phyloP scores from a whole-genome alignment of 2,329 filamentous ascomycete genomes.

The Microcyclospora pomicola region DNA sequence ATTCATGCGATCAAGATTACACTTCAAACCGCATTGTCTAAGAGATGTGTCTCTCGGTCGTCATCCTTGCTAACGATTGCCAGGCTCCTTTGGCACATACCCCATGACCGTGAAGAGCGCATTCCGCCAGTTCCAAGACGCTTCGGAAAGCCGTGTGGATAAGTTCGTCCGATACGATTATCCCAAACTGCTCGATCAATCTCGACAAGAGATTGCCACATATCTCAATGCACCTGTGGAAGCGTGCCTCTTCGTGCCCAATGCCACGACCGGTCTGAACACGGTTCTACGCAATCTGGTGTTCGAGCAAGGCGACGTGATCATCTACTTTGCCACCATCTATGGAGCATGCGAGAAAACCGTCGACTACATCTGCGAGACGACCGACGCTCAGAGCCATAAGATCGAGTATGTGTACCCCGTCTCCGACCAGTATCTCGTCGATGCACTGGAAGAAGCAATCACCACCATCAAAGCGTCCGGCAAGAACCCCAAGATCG shows the following conservation, averaged over 20 bases:
- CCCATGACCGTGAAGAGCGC: constrained; percentile 48
- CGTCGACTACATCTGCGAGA: constrained; percentile 59
- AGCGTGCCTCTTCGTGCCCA: constrained; percentile 62
- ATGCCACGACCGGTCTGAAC: constrained; percentile 68
- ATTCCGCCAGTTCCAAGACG: constrained; percentile 51
- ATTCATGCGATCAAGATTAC: no score
- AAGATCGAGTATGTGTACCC: constrained; percentile 56
- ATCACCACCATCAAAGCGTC: constrained; percentile 38
- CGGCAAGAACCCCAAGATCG: constrained; percentile 52
- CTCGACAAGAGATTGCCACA: constrained; percentile 49
- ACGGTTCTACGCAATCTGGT: constrained; percentile 62
- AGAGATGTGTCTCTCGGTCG: constrained; percentile 7
- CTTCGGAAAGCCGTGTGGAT: constrained; percentile 57
- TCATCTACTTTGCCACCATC: constrained; percentile 64
- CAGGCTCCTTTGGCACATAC: constrained; percentile 68
- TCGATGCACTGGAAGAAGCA: constrained; percentile 45
- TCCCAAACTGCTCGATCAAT: constrained; percentile 47
- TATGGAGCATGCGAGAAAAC: constrained; percentile 68
- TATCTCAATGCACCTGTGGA: constrained; percentile 52
- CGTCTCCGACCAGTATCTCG: constrained; percentile 51
- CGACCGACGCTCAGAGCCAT: constrained; percentile 34
- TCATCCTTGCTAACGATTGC: neutral
- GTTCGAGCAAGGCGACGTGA: constrained; percentile 58
- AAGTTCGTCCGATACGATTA: constrained; percentile 59
- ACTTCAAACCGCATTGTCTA: no score